Evolutionary conservation across 176 grass and related monocot species (phyloP).

Genomic region (Musa itinerans): DNA sequence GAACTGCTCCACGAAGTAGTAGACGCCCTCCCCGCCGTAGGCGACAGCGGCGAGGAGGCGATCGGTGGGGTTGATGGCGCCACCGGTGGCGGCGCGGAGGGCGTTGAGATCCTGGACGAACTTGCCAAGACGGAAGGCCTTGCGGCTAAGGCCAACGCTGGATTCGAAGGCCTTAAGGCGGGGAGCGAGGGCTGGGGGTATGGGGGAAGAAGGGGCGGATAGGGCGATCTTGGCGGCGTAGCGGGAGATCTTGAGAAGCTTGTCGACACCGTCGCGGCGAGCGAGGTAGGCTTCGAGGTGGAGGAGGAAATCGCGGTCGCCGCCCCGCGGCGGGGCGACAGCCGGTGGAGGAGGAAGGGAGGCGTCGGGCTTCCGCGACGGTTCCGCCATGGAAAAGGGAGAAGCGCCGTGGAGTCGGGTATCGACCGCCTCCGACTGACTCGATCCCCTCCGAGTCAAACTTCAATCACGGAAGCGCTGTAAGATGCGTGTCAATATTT

Average conservation of each 20-base stretch:
- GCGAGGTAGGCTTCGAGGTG: conserved; percentile 84
- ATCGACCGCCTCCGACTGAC: not conserved
- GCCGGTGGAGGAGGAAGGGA: conserved; percentile 6
- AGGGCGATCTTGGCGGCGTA: conserved; percentile 75
- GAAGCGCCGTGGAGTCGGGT: not conserved
- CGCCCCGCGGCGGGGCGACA: not conserved
- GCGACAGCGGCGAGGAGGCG: conserved; percentile 16
- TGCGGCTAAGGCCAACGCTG: conserved; percentile 74
- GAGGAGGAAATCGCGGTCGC: conserved; percentile 58
- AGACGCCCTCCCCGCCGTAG: conserved; percentile 25
- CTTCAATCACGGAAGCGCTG: not conserved
- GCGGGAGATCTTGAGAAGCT: conserved; percentile 95
- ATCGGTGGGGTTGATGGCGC: conserved; percentile 17
- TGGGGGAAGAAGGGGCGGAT: conserved; percentile 30
- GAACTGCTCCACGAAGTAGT: conserved; percentile 29
- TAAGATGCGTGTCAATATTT: not conserved
- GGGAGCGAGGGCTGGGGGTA: conserved; percentile 24
- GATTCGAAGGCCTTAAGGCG: conserved; percentile 75
- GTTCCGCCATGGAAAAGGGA: conserved; percentile 26
- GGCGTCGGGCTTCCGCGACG: not conserved
- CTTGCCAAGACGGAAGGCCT: conserved; percentile 94
- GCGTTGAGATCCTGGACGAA: conserved; percentile 80
- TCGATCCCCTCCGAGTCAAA: not conserved
- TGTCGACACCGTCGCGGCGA: conserved; percentile 92
- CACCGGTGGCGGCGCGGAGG: conserved; percentile 30